Evolutionary conservation across 1,284 basidiomycete species (phyloP).

Genomic region (Cryptococcus wingfieldii): DNA sequence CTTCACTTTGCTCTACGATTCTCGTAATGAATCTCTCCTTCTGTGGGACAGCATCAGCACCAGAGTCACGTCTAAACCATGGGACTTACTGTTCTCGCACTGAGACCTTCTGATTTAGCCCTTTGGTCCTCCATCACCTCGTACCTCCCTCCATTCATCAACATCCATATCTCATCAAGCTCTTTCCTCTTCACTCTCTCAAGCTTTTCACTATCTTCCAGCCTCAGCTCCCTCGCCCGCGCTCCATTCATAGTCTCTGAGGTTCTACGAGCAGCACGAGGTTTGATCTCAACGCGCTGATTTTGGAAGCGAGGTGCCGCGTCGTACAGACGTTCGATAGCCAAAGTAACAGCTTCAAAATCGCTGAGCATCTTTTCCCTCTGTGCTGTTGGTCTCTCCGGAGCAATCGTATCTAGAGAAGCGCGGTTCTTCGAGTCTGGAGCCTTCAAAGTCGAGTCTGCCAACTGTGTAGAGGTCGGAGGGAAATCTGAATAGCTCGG

Average conservation of each 20-base stretch:
- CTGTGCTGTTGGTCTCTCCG: neutral
- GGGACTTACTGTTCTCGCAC: slow-evolving; percentile 10
- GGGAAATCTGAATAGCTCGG: slow-evolving; percentile 6
- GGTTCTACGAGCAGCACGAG: slow-evolving; percentile 38
- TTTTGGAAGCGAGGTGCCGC: slow-evolving; percentile 78
- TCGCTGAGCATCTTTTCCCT: slow-evolving; percentile 51
- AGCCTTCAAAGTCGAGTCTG: neutral
- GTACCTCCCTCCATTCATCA: slow-evolving; percentile 32
- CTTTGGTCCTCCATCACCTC: slow-evolving; percentile 20
- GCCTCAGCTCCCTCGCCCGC: slow-evolving; percentile 61
- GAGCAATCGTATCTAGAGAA: neutral
- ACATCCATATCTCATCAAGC: slow-evolving; percentile 37
- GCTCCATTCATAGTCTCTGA: neutral
- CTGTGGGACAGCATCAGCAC: slow-evolving; percentile 1
- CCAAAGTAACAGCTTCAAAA: slow-evolving; percentile 72
- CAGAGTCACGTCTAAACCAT: neutral
- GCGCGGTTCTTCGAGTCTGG: neutral
- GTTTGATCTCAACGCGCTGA: slow-evolving; percentile 77
- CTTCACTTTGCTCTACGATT: slow-evolving; percentile 19
- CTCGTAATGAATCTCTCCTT: slow-evolving; percentile 20
- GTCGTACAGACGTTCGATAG: slow-evolving; percentile 77
- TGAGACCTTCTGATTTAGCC: slow-evolving; percentile 17
- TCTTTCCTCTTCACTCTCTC: slow-evolving; percentile 34
- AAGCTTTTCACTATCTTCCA: slow-evolving; percentile 8
- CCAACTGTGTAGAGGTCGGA: neutral